Conservation (phyloP, 345 rosid species). For the Rhodomyrtus tomentosa region DNA sequence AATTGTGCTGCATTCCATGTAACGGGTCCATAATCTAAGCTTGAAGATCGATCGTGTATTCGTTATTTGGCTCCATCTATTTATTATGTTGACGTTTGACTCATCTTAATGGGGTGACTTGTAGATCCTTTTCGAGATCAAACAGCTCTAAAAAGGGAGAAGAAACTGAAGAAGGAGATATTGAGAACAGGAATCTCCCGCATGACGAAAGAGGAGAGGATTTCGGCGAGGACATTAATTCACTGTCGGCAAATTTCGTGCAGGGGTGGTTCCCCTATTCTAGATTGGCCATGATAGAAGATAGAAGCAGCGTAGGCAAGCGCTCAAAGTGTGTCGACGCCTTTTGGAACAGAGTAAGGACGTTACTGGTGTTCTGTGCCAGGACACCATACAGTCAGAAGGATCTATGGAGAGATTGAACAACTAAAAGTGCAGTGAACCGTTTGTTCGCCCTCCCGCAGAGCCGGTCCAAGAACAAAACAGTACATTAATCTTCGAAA, state of each 20-base stretch:
- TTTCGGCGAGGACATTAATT: not conserved
- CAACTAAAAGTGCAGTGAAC: not conserved
- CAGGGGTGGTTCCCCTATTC: constrained; percentile 31
- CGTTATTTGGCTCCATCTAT: not conserved
- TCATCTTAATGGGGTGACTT: not conserved
- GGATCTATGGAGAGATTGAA: not conserved
- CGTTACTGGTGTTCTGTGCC: constrained; percentile 27
- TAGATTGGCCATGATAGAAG: constrained; percentile 13
- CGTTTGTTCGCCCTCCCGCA: not conserved
- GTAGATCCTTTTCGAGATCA: constrained; percentile 16
- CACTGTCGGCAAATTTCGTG: constrained; percentile 7
- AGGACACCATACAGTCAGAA: constrained; percentile 5
- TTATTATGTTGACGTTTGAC: not conserved
- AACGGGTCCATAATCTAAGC: not conserved
- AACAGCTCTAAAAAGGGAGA: not conserved
- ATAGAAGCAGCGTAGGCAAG: constrained; percentile 3
- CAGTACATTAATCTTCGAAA: not conserved
- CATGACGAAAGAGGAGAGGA: not conserved
- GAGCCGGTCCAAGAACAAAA: not conserved
- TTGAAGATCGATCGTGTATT: not conserved
- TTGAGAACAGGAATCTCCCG: constrained; percentile 10
- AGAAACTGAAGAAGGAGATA: constrained; percentile 7
- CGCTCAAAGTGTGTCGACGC: constrained; percentile 13
- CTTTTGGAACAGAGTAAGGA: constrained; percentile 20
- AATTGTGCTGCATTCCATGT: not conserved